Base-by-base conservation (phyloP, 2,329 filamentous ascomycete genomes). In the Pseudocercospora musae region DNA sequence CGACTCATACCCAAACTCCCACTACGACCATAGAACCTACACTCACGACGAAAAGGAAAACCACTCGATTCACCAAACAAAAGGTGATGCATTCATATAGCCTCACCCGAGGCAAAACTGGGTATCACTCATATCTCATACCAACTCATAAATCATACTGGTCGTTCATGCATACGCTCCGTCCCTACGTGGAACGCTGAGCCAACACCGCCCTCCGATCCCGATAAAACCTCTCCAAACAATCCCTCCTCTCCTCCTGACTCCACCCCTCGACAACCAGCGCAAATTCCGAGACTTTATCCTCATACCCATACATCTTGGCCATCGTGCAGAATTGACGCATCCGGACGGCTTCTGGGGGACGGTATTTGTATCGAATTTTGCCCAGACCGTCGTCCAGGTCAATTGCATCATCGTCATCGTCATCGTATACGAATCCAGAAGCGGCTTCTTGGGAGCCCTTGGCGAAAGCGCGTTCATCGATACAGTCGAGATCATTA, bases 301-400 rank as follows among this genome's bases (percentile, higher is more conserved):
- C 80, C 18, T 40, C 52, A 73, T 92, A 96, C 0, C 91, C 91
- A 74, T 92, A 90, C 59, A 86, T 85, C 70, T 82, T 84, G 0
- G 92, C 91, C 91, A 98, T 96, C 25, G 88, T 89, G 76, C 92
- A 96, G 71, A 99, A 96, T 71, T 98, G 93, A 18, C 94, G 84
- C 57, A 84, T 83, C 77, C 87, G 86, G 8, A 97, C 90, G 8
- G 88, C 85, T 57, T 84, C 81, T 0, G 91, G 89, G 0, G 94
- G 94, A 42, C 89, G 86, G 72, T 91, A 96, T 18, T 79, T 78
- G 72, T 85, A 87, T 60, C 73, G 81, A 18, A 84, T 74, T 23
- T 76, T 81, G 20, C 64, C 64, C 2, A 64, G 29, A 13, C 56
- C 63, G 11, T 66, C 66, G 0, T 66, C 65, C 18, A 63, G 42